A percentile compares a stretch with the other conserved stretches of the same genome.
phyloP scores from a whole-genome alignment of 495 filamentous ascomycete genomes.

The Xylaria intraflava region DNA sequence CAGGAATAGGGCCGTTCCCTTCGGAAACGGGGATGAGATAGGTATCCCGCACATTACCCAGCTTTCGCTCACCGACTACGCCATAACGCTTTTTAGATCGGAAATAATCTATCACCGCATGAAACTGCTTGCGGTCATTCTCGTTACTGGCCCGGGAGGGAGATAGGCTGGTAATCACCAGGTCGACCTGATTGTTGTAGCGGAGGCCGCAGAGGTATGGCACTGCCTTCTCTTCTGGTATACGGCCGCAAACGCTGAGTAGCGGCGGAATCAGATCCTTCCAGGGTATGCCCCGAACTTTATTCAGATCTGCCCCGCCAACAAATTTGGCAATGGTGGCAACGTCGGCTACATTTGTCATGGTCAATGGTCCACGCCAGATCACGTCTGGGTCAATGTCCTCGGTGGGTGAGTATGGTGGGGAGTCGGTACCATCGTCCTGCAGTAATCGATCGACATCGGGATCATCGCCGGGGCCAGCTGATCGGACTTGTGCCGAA shows the following conservation, averaged over 20 bases:
- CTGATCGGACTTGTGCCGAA: slow-evolving; percentile 38
- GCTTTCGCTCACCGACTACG: slow-evolving; percentile 64
- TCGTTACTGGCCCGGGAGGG: slow-evolving; percentile 39
- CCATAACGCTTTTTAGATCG: slow-evolving; percentile 68
- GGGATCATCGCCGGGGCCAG: slow-evolving; percentile 58
- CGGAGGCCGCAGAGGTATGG: slow-evolving; percentile 81
- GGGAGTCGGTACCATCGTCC: slow-evolving; percentile 76
- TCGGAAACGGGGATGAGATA: slow-evolving; percentile 71
- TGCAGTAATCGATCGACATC: slow-evolving; percentile 87
- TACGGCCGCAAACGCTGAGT: slow-evolving; percentile 75
- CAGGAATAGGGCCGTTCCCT: slow-evolving; percentile 49
- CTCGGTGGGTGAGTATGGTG: slow-evolving; percentile 72
- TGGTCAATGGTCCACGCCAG: slow-evolving; percentile 75
- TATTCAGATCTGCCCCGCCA: slow-evolving; percentile 68
- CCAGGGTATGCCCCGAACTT: slow-evolving; percentile 55
- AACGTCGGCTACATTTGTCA: slow-evolving; percentile 71
- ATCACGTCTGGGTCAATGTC: slow-evolving; percentile 62
- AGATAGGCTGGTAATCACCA: slow-evolving; percentile 61
- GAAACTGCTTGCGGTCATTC: slow-evolving; percentile 50
- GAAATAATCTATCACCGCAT: slow-evolving; percentile 74
- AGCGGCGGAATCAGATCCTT: slow-evolving; percentile 58
- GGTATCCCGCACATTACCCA: slow-evolving; percentile 66
- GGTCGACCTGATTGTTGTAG: slow-evolving; percentile 65
- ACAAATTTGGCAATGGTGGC: slow-evolving; percentile 71
- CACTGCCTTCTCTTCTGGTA: slow-evolving; percentile 69